Evolutionary conservation across 192 early-diverging fungal genomes (phyloP).

Genomic region (Globomyces pollinis-pini): DNA sequence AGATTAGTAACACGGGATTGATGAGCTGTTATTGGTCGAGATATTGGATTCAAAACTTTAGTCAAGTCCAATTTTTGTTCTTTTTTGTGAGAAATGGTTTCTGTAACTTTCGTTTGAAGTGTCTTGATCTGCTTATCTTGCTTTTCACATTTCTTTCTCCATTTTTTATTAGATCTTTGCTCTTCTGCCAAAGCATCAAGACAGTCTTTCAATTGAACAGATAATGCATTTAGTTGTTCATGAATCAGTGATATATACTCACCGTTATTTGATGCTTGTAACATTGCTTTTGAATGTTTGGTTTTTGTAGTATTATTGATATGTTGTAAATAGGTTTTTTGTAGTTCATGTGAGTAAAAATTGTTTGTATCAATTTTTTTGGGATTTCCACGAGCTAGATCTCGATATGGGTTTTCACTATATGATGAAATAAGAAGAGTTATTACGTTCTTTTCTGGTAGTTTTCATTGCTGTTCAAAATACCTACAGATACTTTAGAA

Average conservation of each 20-base stretch:
- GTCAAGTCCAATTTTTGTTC: too few species aligned
- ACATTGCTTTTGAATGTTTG: too few species aligned
- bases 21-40: not conserved
- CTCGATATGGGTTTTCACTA: not conserved
- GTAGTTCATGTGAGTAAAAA: not conserved
- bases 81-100: not conserved
- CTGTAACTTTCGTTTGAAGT: not conserved
- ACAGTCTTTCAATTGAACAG: not conserved
- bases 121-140: not conserved
- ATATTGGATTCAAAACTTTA: not conserved
- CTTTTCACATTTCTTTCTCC: not conserved
- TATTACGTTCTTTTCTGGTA: too few species aligned
- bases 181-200: slow-evolving; percentile 7
- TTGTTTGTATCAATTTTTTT: not conserved
- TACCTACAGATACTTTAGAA: too few species aligned
- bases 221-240: not conserved
- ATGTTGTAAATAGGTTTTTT: not conserved
- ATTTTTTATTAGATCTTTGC: not conserved
- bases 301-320: too few species aligned
- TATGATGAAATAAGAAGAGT: not conserved
- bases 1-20: not conserved
- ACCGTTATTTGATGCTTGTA: too few species aligned
- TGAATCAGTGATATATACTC: not conserved
- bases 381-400: not conserved
- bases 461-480: too few species aligned